Evolutionary conservation across 257 asterid genomes (phyloP).

Genomic region (Nicotiana paniculata): DNA sequence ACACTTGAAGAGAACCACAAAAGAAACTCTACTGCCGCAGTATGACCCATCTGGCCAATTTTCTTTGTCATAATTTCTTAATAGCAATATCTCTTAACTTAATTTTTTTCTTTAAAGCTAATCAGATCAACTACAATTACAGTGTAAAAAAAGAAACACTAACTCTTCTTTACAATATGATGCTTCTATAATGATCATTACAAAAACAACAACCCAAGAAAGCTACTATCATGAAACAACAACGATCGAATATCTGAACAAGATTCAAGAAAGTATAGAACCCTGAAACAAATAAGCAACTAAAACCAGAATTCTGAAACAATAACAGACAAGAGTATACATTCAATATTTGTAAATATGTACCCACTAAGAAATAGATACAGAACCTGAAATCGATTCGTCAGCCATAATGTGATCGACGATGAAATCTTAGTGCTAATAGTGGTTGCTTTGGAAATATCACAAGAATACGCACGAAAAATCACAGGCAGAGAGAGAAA

Average conservation of each 20-base stretch:
- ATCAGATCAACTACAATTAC: slow-evolving; percentile 1
- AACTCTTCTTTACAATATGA: not conserved
- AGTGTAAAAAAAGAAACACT: not conserved
- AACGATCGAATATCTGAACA: slow-evolving; percentile 14
- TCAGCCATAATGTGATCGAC: slow-evolving; percentile 37
- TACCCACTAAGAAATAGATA: not conserved
- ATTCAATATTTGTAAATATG: not conserved
- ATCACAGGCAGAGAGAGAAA: not conserved
- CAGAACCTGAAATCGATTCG: slow-evolving; percentile 49
- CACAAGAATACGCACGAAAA: not conserved
- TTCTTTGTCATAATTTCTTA: not conserved
- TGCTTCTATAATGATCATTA: not conserved
- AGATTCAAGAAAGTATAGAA: not conserved
- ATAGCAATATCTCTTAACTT: not conserved
- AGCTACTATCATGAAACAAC: slow-evolving; percentile 19
- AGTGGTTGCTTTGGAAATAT: not conserved
- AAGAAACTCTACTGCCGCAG: not conserved
- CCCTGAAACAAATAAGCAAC: not conserved
- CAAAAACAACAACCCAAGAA: slow-evolving; percentile 27
- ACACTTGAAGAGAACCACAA: not conserved
- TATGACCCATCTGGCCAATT: not conserved
- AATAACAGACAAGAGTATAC: slow-evolving; percentile 3
- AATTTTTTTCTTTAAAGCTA: not conserved
- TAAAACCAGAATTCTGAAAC: not conserved
- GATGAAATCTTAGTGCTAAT: not conserved